phyloP scores from a whole-genome alignment of 805 yeast species.

The Blastobotrys parvus region DNA sequence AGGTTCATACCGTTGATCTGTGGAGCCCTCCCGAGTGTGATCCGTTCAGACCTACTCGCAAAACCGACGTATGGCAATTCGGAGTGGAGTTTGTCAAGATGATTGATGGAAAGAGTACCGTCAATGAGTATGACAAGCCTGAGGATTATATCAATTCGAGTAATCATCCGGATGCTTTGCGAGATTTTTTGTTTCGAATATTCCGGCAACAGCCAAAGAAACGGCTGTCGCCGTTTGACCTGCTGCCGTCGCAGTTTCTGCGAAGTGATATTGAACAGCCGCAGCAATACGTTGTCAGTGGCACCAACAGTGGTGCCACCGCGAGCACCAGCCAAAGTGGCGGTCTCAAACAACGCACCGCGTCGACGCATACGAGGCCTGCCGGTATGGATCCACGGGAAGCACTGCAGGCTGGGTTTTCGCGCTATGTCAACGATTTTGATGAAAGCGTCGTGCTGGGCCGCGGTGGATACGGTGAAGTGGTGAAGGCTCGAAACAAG shows the following conservation, averaged over 20 bases:
- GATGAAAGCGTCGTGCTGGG: slow-evolving; percentile 91
- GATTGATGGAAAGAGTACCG: slow-evolving; percentile 50
- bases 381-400: not conserved
- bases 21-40: slow-evolving; percentile 94
- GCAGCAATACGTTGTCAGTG: not conserved
- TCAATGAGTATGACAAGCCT: slow-evolving; percentile 51
- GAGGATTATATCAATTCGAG: slow-evolving; percentile 45
- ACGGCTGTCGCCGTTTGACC: slow-evolving; percentile 76
- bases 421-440: slow-evolving; percentile 86
- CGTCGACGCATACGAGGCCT: not conserved
- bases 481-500: slow-evolving; percentile 89
- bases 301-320: not conserved
- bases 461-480: slow-evolving; percentile 96
- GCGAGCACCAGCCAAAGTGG: too few species aligned
- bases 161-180: slow-evolving; percentile 47
- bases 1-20: slow-evolving; percentile 8
- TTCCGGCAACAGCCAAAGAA: slow-evolving; percentile 57
- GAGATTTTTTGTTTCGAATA: slow-evolving; percentile 58
- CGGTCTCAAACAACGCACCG: not conserved
- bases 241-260: slow-evolving; percentile 74
- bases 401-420: slow-evolving; percentile 25
- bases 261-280: slow-evolving; percentile 38
- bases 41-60: slow-evolving; percentile 61
- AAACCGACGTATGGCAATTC: slow-evolving; percentile 89
- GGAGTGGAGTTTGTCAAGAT: slow-evolving; percentile 71